Percentiles rank a stretch among this genome's conserved stretches.
Conservation (phyloP, 192 early-diverging fungal genomes). For the Coemansia sp. region DNA sequence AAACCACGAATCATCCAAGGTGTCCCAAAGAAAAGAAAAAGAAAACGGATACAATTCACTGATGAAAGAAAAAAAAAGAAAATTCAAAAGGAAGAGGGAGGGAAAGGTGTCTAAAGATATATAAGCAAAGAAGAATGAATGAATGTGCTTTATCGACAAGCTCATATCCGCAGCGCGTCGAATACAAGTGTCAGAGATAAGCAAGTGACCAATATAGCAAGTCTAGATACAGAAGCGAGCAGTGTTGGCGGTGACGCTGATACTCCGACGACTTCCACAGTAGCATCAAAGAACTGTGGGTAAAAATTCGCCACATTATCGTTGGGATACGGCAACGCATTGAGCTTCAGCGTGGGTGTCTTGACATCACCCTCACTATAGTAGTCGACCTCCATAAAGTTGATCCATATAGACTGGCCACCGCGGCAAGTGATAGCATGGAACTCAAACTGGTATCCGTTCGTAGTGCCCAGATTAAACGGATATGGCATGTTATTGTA, state of each 20-base stretch:
- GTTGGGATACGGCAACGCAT: conserved; percentile 34
- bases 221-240: neutral
- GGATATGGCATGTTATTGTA: conserved; percentile 53
- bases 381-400: conserved; percentile 57
- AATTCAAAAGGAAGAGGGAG: neutral
- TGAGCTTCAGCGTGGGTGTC: conserved; percentile 44
- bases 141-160: neutral
- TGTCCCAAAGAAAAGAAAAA: neutral
- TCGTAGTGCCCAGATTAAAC: conserved; percentile 47
- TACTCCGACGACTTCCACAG: conserved; percentile 15
- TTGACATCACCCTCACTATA: conserved; percentile 53
- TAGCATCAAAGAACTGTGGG: conserved; percentile 47
- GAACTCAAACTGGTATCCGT: conserved; percentile 47
- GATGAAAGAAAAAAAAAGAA: conserved; percentile 5
- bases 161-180: conserved; percentile 20
- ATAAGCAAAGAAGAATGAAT: neutral
- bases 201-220: neutral
- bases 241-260: neutral
- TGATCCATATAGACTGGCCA: conserved; percentile 55
- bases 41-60: conserved; percentile 7
- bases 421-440: conserved; percentile 46
- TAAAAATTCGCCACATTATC: conserved; percentile 38
- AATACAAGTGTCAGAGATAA: conserved; percentile 11
- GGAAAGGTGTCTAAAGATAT: neutral
- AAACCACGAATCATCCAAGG: neutral